phyloP scores from a whole-genome alignment of 2,329 filamentous ascomycete genomes.

The Hymenotorrendiella dingleyae region DNA sequence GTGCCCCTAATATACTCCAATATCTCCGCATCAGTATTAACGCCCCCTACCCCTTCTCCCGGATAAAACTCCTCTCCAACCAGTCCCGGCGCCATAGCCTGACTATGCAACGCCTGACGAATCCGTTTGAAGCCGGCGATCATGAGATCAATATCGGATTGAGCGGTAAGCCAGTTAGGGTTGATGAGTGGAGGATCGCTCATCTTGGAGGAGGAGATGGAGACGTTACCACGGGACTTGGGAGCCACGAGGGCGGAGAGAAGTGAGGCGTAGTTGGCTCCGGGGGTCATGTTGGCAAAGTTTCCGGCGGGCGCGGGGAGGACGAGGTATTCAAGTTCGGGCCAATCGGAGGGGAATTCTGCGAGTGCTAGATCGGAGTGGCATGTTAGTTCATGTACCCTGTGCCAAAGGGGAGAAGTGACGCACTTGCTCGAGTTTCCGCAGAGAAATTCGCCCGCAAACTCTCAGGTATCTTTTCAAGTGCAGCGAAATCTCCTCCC shows the following conservation, averaged over 20 bases:
- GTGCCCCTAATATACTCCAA: constrained; percentile 18
- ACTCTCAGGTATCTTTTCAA: constrained; percentile 12
- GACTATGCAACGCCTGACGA: constrained; percentile 26
- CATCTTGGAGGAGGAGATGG: constrained; percentile 31
- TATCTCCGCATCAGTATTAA: constrained; percentile 13
- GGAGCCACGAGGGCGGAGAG: constrained; percentile 32
- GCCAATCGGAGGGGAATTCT: constrained; percentile 3
- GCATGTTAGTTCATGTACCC: too few relatives aligned
- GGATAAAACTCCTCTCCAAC: constrained; percentile 7
- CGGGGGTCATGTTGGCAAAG: not conserved
- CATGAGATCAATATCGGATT: constrained; percentile 38
- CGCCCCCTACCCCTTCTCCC: constrained; percentile 1
- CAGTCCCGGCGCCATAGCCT: constrained; percentile 5
- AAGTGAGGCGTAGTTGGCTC: not conserved
- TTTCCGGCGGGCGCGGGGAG: not conserved
- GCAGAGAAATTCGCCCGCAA: not conserved
- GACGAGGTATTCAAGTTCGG: constrained; percentile 6
- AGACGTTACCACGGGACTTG: constrained; percentile 38
- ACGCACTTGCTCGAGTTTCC: too few relatives aligned
- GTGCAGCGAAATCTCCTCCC: constrained; percentile 8
- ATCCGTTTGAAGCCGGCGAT: constrained; percentile 38
- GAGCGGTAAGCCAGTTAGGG: constrained; percentile 39
- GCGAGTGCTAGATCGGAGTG: not conserved
- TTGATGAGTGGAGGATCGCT: constrained; percentile 34
- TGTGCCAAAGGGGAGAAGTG: too few relatives aligned